phyloP scores from a whole-genome alignment of 2,329 filamentous ascomycete species.

The Alternaria tenuissima region DNA sequence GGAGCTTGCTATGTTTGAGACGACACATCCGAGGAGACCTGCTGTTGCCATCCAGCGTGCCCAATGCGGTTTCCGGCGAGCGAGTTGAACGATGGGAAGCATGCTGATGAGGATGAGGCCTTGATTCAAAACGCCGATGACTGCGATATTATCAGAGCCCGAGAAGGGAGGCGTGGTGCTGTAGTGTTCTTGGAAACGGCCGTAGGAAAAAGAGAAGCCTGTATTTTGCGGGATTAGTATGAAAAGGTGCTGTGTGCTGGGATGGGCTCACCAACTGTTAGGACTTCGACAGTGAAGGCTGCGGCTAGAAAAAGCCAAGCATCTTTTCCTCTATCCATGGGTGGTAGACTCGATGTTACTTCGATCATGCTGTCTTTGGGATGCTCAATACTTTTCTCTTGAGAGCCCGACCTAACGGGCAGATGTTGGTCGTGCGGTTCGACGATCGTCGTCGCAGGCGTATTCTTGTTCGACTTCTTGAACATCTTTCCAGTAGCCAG shows the following conservation, averaged over 20 bases:
- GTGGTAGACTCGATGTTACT: conserved; percentile 15
- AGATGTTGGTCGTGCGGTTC: background rate
- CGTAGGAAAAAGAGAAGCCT: conserved; percentile 74
- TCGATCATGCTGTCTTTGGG: background rate
- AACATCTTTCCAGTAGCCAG: background rate
- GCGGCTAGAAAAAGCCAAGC: conserved; percentile 28
- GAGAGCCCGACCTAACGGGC: background rate
- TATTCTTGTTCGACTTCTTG: background rate
- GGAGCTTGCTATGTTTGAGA: background rate
- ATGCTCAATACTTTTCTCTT: background rate
- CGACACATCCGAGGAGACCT: background rate
- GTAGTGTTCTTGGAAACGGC: conserved; percentile 76
- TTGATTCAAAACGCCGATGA: conserved; percentile 70
- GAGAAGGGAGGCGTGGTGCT: conserved; percentile 65
- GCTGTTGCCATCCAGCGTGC: conserved; percentile 41
- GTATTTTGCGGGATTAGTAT: background rate
- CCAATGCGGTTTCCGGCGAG: conserved; percentile 42
- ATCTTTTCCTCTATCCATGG: conserved; percentile 26
- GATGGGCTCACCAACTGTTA: conserved; percentile 25
- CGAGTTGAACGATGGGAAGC: conserved; percentile 47
- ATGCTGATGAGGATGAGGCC: conserved; percentile 56
- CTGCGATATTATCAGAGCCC: conserved; percentile 61
- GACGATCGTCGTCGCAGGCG: background rate
- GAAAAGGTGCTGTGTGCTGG: background rate
- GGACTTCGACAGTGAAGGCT: conserved; percentile 59